phyloP scores from a whole-genome alignment of 768 basidiomycete species.

The Suillus decipiens region DNA sequence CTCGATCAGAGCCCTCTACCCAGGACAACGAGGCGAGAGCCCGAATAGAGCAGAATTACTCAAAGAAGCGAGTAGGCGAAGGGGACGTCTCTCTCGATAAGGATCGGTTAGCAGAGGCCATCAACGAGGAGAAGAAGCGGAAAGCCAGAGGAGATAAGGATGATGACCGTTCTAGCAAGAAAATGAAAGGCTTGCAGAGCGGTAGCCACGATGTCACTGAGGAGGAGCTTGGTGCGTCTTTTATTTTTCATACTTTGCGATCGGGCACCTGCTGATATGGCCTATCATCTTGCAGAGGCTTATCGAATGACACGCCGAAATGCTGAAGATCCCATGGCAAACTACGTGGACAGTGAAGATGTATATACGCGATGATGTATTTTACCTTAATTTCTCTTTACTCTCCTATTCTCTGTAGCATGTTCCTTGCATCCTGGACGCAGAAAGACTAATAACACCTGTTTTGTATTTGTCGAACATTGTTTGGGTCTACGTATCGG shows the following conservation, averaged over 20 bases:
- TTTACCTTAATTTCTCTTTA: not conserved
- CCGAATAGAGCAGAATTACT: conserved; percentile 68
- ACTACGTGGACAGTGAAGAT: conserved; percentile 70
- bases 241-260: conserved; percentile 3
- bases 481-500: conserved; percentile 9
- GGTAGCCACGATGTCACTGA: conserved; percentile 83
- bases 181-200: conserved; percentile 51
- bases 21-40: conserved; percentile 37
- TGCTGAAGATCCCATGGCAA: conserved; percentile 90
- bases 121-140: conserved; percentile 81
- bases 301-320: conserved; percentile 77
- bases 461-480: conserved; percentile 5
- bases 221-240: conserved; percentile 73
- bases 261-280: conserved; percentile 13
- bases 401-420: conserved; percentile 7
- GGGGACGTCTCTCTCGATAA: conserved; percentile 78
- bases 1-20: conserved; percentile 28
- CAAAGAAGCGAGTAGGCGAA: conserved; percentile 80
- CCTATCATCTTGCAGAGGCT: conserved; percentile 61
- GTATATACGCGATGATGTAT: conserved; percentile 14
- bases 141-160: conserved; percentile 60
- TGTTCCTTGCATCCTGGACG: conserved; percentile 2
- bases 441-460: not conserved
- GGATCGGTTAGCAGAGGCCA: conserved; percentile 64
- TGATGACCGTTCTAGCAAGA: conserved; percentile 56